phyloP scores from a whole-genome alignment of 257 asterid genomes.

The Fraxinus excelsior region DNA sequence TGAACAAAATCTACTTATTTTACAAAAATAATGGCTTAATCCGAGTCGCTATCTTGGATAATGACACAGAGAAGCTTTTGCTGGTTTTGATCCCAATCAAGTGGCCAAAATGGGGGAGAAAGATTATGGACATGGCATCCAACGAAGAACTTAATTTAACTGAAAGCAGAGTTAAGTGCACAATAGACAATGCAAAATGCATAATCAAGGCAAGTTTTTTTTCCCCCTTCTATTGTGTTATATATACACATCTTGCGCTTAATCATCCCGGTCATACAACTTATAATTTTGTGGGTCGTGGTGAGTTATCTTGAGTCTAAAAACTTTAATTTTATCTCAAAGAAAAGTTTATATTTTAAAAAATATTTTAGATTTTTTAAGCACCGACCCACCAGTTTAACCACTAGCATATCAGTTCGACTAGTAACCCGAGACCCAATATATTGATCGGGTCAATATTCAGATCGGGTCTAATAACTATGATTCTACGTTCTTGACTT shows the following conservation, averaged over 20 bases:
- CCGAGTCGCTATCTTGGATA: background rate
- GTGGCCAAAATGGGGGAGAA: conserved; percentile 76
- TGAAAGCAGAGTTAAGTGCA: conserved; percentile 77
- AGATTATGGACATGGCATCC: conserved; percentile 51
- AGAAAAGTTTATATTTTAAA: too few relatives aligned
- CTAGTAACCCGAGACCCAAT: too few relatives aligned
- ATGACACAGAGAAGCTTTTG: conserved; percentile 59
- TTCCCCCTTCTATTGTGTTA: too few relatives aligned
- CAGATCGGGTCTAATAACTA: too few relatives aligned
- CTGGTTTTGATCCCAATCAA: conserved; percentile 59
- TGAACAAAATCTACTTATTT: background rate
- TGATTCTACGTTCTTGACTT: too few relatives aligned
- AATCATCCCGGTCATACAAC: background rate
- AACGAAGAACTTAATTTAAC: conserved; percentile 59
- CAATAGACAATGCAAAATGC: conserved; percentile 87
- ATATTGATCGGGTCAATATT: too few relatives aligned
- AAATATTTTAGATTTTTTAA: too few relatives aligned
- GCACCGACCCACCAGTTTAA: too few relatives aligned
- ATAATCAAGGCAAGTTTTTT: conserved; percentile 57
- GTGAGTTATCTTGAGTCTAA: background rate
- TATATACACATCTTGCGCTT: too few relatives aligned
- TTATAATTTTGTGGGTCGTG: background rate
- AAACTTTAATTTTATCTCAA: too few relatives aligned
- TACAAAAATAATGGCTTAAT: background rate
- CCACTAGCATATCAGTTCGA: too few relatives aligned